Evolutionary conservation across 345 rosid genomes (phyloP), one percentile per base, ranked within the genome.

Genomic region (Luvunga scandens): DNA sequence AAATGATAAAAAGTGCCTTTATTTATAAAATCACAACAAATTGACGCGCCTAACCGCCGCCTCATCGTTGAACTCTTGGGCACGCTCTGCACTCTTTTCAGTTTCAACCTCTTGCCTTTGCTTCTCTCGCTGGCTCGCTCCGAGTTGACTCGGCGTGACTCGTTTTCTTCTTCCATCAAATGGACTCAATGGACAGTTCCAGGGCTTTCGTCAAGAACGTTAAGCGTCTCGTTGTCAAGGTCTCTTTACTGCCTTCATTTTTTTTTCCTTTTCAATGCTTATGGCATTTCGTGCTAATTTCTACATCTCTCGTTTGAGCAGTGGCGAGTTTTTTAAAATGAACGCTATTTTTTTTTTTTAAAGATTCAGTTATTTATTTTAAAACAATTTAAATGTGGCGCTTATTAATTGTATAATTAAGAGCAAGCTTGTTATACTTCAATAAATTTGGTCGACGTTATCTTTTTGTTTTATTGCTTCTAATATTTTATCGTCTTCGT

Each of bases 211-310:
- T 89, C 69, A 89, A 83, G 31, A 76, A 83, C 69, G 90, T 85
- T 7, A 89, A 85, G 85, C 90, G 90, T 73, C 75, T 89, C 42
- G 80, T 89, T 61, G 82, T 89, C 64, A 89, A 87, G 90, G 90
- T 87, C 38, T 18, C 38, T 8, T 0, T 34, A 31, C 57, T 38
- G 53, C 67, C 24, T 39, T 63, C 50, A 48, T 36, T 25, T 24
- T 5, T 21, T 10, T 13, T 36, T 8, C 9, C 9, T 21, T 9
- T 7, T 36, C 50, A 27, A 14, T 62, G 21, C 42, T 53, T 5
- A 30, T 10, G 6, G 18, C 18, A 24, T 72, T 56, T 16, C 31
- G 31, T 24, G 19, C 38, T 45, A 12, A 36, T 59, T 61, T 57
- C n/a, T 34, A 5, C 45, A 19, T 50, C 57, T 50, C 25, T 1